phyloP scores from a whole-genome alignment of 441 rosid genomes.

The Breynia disticha region DNA sequence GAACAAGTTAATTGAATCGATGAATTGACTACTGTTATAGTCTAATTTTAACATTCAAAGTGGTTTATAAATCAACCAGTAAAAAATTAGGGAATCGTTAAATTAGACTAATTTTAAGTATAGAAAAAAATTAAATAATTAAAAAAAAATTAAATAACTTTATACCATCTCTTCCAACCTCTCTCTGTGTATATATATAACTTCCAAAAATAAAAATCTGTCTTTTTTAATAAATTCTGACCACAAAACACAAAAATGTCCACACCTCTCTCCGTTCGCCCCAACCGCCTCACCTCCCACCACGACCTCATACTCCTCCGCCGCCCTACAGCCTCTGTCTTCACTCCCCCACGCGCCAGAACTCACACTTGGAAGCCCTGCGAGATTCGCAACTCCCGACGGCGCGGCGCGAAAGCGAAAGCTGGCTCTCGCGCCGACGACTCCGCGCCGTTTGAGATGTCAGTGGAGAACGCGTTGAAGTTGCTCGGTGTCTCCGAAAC shows the following conservation, averaged over 20 bases:
- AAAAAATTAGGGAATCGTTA: no score
- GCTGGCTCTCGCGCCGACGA: conserved; percentile 89
- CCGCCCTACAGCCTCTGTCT: conserved; percentile 19
- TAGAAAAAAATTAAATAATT: no score
- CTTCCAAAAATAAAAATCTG: not conserved
- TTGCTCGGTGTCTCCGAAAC: conserved; percentile 84
- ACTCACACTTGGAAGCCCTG: not conserved
- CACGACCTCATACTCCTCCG: conserved; percentile 29
- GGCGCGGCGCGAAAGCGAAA: conserved; percentile 28
- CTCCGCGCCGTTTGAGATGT: conserved; percentile 84
- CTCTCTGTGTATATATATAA: not conserved
- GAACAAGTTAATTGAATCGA: no score
- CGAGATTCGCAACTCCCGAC: conserved; percentile 10
- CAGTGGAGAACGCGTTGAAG: conserved; percentile 79
- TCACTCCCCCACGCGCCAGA: conserved; percentile 7
- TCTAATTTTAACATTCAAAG: no score
- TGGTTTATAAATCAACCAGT: no score
- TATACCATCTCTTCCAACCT: not conserved
- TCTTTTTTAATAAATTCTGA: conserved; percentile 1
- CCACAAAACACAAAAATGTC: conserved; percentile 28
- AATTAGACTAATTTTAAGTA: no score
- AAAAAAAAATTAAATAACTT: no score
- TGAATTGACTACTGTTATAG: no score
- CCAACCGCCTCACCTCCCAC: conserved; percentile 47
- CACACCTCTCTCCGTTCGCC: conserved; percentile 66